phyloP scores from a whole-genome alignment of 805 yeast genomes.

The Kodamaea neixiangensis region DNA sequence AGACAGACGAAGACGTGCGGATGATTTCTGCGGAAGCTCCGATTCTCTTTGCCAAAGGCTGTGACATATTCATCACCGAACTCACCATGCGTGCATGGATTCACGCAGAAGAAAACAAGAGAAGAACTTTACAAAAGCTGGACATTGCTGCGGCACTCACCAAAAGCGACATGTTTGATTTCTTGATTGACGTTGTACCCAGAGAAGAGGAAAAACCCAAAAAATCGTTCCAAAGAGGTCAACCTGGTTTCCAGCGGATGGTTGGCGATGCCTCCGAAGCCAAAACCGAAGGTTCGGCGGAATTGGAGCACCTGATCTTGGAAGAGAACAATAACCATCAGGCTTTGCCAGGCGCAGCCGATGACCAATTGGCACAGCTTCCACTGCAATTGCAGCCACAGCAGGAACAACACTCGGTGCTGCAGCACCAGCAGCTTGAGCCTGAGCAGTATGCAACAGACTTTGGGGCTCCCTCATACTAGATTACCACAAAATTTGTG shows the following conservation, averaged over 20 bases:
- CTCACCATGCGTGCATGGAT: slow-evolving; percentile 99
- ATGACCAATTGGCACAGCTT: not conserved
- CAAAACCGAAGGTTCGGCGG: not conserved
- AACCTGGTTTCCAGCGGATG: slow-evolving; percentile 7
- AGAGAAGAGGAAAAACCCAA: slow-evolving; percentile 74
- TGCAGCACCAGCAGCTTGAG: slow-evolving; percentile 1
- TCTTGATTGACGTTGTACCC: slow-evolving; percentile 93
- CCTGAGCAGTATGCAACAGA: not conserved
- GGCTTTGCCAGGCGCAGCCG: not conserved
- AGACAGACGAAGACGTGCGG: slow-evolving; percentile 93
- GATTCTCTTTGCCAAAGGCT: slow-evolving; percentile 93
- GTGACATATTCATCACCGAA: slow-evolving; percentile 96
- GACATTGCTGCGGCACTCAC: slow-evolving; percentile 96
- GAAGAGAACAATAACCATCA: slow-evolving; percentile 1
- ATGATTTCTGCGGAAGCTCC: slow-evolving; percentile 99
- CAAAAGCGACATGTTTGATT: slow-evolving; percentile 96
- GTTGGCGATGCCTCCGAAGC: not conserved
- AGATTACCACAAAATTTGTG: not conserved
- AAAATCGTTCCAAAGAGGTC: slow-evolving; percentile 17
- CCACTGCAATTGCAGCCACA: slow-evolving; percentile 6
- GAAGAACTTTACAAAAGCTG: slow-evolving; percentile 89
- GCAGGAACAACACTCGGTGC: not conserved
- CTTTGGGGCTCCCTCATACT: not conserved
- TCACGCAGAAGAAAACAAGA: slow-evolving; percentile 93
- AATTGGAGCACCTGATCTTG: not conserved